Percentiles rank a stretch among this genome's conserved stretches.
phyloP scores from a whole-genome alignment of 2,329 filamentous ascomycete genomes.

The Fusarium luffae region DNA sequence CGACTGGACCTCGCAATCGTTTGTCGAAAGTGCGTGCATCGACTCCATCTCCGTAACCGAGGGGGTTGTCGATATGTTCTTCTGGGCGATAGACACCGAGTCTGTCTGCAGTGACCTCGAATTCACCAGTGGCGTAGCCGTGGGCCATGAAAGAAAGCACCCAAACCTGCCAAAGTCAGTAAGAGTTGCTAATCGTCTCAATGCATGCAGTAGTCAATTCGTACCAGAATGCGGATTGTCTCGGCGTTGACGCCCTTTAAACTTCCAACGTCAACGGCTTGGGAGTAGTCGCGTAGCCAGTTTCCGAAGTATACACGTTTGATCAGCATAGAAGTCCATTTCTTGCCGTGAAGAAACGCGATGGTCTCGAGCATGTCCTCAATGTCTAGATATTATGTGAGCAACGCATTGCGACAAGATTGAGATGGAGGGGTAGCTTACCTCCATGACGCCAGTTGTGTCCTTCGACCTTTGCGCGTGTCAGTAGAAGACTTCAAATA shows the following conservation, averaged over 20 bases:
- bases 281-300: conserved; percentile 87
- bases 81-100: conserved; percentile 85
- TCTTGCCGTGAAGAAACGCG: conserved; percentile 81
- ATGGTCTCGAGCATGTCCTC: conserved; percentile 84
- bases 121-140: conserved; percentile 87
- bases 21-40: conserved; percentile 87
- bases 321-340: conserved; percentile 84
- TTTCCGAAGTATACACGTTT: conserved; percentile 87
- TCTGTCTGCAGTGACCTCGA: conserved; percentile 83
- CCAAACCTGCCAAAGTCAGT: conserved; percentile 66
- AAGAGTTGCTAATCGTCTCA: not conserved
- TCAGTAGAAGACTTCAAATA: conserved; percentile 14
- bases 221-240: conserved; percentile 78
- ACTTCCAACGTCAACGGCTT: conserved; percentile 83
- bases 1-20: conserved; percentile 83
- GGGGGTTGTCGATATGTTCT: conserved; percentile 79
- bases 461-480: conserved; percentile 66
- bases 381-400: conserved; percentile 65
- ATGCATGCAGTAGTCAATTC: not conserved
- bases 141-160: conserved; percentile 84
- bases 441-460: conserved; percentile 77
- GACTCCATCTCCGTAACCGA: conserved; percentile 84
- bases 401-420: conserved; percentile 14
- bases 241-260: conserved; percentile 82
- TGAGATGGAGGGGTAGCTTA: conserved; percentile 45